Percentiles rank a stretch among this genome's conserved stretches.
These are phyloP conservation scores for Pezicula rhizophila DNA, from an alignment of 2,329 filamentous ascomycete species.

Conservation along the genomic window DNA sequence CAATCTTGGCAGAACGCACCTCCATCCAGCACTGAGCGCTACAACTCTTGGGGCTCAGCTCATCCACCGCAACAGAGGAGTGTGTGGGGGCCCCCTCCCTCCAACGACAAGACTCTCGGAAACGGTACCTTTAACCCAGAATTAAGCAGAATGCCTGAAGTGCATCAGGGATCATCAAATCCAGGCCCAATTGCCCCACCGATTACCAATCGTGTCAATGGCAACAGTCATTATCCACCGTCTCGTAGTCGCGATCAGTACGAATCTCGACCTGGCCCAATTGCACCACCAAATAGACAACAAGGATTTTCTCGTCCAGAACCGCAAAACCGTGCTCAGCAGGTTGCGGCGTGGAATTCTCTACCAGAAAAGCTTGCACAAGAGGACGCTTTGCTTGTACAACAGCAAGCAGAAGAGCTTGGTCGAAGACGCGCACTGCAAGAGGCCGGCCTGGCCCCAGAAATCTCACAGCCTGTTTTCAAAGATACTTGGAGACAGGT, in stretches of 20 bases:
- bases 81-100: constrained; percentile 72
- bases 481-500: constrained; percentile 27
- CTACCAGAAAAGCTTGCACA: constrained; percentile 20
- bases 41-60: constrained; percentile 39
- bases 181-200: constrained; percentile 30
- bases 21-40: constrained; percentile 35
- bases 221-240: constrained; percentile 17
- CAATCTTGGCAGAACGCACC: constrained; percentile 26
- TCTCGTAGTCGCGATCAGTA: constrained; percentile 23
- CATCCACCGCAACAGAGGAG: constrained; percentile 43
- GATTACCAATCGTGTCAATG: constrained; percentile 18
- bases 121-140: constrained; percentile 71
- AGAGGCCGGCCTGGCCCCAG: constrained; percentile 18
- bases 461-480: constrained; percentile 14
- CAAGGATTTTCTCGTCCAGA: constrained; percentile 9
- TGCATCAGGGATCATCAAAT: constrained; percentile 18
- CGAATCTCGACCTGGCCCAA: constrained; percentile 23
- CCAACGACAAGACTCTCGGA: constrained; percentile 64
- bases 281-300: constrained; percentile 25
- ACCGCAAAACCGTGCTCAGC: constrained; percentile 12
- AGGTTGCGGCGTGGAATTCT: constrained; percentile 19
- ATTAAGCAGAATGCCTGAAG: constrained; percentile 37
- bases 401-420: constrained; percentile 19
- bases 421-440: constrained; percentile 16
- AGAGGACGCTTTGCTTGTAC: constrained; percentile 14